Percentiles rank a stretch among this genome's conserved stretches.
phyloP scores from a whole-genome alignment of 208 protist genomes.

The Phytomonas sp. region DNA sequence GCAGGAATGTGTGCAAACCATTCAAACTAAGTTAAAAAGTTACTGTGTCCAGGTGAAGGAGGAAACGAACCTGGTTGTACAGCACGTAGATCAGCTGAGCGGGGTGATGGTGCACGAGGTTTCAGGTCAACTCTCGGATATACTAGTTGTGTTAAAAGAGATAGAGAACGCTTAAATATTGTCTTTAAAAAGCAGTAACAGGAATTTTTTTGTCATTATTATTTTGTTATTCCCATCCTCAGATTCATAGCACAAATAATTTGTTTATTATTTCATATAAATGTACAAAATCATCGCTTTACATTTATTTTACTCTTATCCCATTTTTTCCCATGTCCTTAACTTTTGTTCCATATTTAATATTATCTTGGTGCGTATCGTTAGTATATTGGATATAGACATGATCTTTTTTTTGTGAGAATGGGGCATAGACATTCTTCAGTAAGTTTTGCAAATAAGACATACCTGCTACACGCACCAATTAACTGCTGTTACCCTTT shows the following conservation, averaged over 20 bases:
- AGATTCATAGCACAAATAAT: background rate
- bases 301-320: background rate
- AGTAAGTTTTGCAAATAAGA: background rate
- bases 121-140: constrained; percentile 40
- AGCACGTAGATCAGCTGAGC: constrained; percentile 27
- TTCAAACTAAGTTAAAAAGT: constrained; percentile 42
- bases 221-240: background rate
- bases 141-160: constrained; percentile 39
- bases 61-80: constrained; percentile 19
- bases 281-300: constrained; percentile 1
- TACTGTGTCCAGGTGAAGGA: constrained; percentile 33
- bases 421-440: background rate
- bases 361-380: background rate
- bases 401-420: background rate
- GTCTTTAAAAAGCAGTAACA: background rate
- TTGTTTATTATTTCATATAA: background rate
- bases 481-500: background rate
- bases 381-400: background rate
- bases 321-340: background rate
- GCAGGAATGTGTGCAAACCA: constrained; percentile 22
- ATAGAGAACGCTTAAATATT: constrained; percentile 18
- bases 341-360: background rate
- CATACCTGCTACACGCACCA: background rate
- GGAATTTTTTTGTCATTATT: background rate
- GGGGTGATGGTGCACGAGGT: constrained; percentile 26